Conservation (phyloP, 148 eudicot species). For the Cornus suecica region DNA sequence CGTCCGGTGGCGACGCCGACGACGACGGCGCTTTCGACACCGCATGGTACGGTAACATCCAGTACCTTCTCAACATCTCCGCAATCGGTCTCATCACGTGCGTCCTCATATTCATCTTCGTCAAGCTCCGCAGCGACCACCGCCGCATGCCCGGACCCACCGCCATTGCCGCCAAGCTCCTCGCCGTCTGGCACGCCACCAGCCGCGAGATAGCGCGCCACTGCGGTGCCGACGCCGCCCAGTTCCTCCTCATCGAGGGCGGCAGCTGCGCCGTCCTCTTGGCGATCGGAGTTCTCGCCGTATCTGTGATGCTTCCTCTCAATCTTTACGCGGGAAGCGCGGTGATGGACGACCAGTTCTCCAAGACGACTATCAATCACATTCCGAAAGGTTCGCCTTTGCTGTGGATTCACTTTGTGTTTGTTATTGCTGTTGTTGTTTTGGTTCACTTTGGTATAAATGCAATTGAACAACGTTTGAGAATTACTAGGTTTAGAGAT, state of each 20-base stretch:
- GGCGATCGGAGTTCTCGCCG: slow-evolving; percentile 35
- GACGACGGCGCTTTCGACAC: slow-evolving; percentile 31
- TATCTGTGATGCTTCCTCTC: slow-evolving; percentile 52
- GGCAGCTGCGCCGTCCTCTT: slow-evolving; percentile 61
- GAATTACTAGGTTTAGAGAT: slow-evolving; percentile 78
- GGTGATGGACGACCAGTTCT: slow-evolving; percentile 64
- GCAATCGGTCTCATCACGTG: slow-evolving; percentile 73
- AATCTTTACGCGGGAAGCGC: slow-evolving; percentile 63
- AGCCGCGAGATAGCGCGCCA: slow-evolving; percentile 71
- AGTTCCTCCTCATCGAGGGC: slow-evolving; percentile 82
- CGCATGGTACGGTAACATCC: slow-evolving; percentile 91
- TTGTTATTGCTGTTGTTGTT: slow-evolving; percentile 48
- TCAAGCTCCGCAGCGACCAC: slow-evolving; percentile 92
- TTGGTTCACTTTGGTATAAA: slow-evolving; percentile 61
- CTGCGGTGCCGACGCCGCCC: slow-evolving; percentile 96
- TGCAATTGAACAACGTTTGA: slow-evolving; percentile 54
- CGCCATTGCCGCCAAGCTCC: slow-evolving; percentile 73
- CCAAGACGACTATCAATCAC: slow-evolving; percentile 73
- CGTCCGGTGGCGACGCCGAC: slow-evolving; percentile 23
- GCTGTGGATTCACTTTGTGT: slow-evolving; percentile 70
- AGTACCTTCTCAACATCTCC: slow-evolving; percentile 88
- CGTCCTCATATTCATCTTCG: slow-evolving; percentile 60
- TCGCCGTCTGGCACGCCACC: slow-evolving; percentile 95
- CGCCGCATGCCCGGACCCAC: slow-evolving; percentile 77
- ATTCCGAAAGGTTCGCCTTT: slow-evolving; percentile 54